A percentile compares a stretch with the other conserved stretches of the same genome.
phyloP scores from a whole-genome alignment of 805 yeast genomes.

The Teunomyces lycoperdinae region DNA sequence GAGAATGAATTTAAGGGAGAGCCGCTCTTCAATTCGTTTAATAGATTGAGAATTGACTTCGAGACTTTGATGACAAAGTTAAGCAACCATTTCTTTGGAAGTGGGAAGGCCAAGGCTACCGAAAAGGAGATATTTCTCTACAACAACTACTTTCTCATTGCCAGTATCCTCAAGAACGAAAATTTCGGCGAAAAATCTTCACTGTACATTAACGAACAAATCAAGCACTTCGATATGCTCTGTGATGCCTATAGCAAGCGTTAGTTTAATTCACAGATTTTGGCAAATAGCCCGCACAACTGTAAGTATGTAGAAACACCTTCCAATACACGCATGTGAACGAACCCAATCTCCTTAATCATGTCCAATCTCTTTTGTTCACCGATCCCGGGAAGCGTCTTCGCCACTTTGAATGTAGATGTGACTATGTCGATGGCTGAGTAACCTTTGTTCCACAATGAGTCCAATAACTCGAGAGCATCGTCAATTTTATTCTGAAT shows the following conservation, averaged over 20 bases:
- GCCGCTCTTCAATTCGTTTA: constrained; percentile 69
- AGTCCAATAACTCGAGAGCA: constrained; percentile 60
- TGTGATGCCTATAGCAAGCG: constrained; percentile 36
- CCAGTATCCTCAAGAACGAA: constrained; percentile 50
- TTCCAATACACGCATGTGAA: constrained; percentile 89
- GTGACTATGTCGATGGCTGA: constrained; percentile 91
- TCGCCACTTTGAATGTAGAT: constrained; percentile 84
- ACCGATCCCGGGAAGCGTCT: constrained; percentile 62
- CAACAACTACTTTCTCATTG: constrained; percentile 64
- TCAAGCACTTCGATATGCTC: constrained; percentile 36
- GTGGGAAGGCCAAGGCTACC: constrained; percentile 31
- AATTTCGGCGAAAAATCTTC: constrained; percentile 18
- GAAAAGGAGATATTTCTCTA: constrained; percentile 70
- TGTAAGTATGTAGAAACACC: constrained; percentile 90
- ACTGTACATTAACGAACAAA: constrained; percentile 33
- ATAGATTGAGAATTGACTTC: constrained; percentile 71
- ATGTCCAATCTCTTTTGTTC: constrained; percentile 73
- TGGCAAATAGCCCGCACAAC: constrained; percentile 77
- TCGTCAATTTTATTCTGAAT: constrained; percentile 51
- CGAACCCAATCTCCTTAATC: constrained; percentile 82
- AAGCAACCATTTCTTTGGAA: constrained; percentile 42
- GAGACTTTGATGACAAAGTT: constrained; percentile 76
- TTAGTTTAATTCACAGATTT: constrained; percentile 30
- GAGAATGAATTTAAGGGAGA: constrained; percentile 45
- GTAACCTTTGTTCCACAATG: constrained; percentile 87